Conservation (phyloP, 2,329 filamentous ascomycete genomes). For the Xylaria sp. region DNA sequence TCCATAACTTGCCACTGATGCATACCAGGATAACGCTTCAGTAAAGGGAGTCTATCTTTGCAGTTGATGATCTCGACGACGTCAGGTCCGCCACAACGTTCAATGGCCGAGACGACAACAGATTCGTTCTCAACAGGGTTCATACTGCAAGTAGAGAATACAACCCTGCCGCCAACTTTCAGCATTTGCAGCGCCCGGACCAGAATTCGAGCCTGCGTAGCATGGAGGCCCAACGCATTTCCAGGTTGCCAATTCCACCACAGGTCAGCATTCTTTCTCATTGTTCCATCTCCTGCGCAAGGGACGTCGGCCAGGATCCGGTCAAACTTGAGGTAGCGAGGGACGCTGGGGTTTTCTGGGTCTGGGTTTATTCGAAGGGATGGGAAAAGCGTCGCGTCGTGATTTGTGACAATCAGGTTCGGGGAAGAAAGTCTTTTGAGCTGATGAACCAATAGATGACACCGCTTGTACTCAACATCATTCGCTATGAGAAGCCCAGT, state of each 20-base stretch:
- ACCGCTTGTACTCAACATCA: constrained; percentile 95
- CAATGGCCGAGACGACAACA: constrained; percentile 87
- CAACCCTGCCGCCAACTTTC: constrained; percentile 91
- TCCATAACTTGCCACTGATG: constrained; percentile 92
- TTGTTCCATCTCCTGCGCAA: constrained; percentile 94
- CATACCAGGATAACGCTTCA: constrained; percentile 82
- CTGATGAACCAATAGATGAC: constrained; percentile 97
- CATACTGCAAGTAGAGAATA: constrained; percentile 99
- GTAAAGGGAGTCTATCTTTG: constrained; percentile 77
- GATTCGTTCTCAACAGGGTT: constrained; percentile 98
- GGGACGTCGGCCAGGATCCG: constrained; percentile 96
- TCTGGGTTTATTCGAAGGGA: constrained; percentile 83
- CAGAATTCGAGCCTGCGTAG: constrained; percentile 88
- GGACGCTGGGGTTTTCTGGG: constrained; percentile 64
- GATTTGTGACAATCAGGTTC: constrained; percentile 96
- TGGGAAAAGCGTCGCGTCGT: constrained; percentile 95
- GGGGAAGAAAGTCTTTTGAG: constrained; percentile 97
- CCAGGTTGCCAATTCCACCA: constrained; percentile 96
- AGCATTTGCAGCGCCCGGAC: constrained; percentile 94
- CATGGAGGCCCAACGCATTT: constrained; percentile 86
- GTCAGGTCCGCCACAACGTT: constrained; percentile 83
- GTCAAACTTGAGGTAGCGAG: constrained; percentile 92
- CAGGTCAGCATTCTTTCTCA: constrained; percentile 90
- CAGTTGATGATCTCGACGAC: constrained; percentile 90
- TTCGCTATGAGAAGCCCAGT: constrained; percentile 95